Evolutionary conservation across 164 flowering plant genomes (phyloP), one percentile per base, ranked within the genome.

Genomic region (Stephania cephalantha): DNA sequence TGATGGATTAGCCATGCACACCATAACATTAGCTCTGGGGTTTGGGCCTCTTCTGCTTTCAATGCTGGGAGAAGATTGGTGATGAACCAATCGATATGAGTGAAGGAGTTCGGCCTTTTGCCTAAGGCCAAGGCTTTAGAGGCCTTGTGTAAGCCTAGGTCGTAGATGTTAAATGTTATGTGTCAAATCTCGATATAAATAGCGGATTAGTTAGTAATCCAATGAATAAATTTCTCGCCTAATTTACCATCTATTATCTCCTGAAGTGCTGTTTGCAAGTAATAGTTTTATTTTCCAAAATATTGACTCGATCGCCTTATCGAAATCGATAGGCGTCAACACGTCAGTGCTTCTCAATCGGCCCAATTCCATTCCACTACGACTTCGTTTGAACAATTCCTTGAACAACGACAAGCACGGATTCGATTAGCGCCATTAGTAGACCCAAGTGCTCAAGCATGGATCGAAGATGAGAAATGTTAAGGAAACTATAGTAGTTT

Each of bases 391-490:
- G 91, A 6, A 94, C 97, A 20, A 67, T 35, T 22, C 97, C 98
- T 7, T 90, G 83, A 4, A 95, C 88, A 1, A 94, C 71, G 35
- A 90, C 88, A 18, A 92, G 71, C 72, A 73, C 0, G n/a, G 64
- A 13, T 52, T 1, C 17, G 45, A 0, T 71, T 73, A 82, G 68
- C 25, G 8, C 70, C 78, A 12, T 75, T 65, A 48, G 68, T n/a
- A n/a, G n/a, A n/a, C n/a, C n/a, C 73, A 46, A 13, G 65, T 18
- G 0, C 20, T 8, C n/a, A 86, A 79, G 29, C n/a, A 88, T 50
- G 15, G 88, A 71, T 15, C 93, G 92, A 73, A 94, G 97, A 75
- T 88, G 95, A 67, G 90, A 82, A 72, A 90, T n/a, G n/a, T n/a
- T n/a, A n/a, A n/a, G n/a, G n/a, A n/a, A n/a, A n/a, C n/a, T n/a